A percentile compares a stretch with the other conserved stretches of the same genome.
phyloP scores from a whole-genome alignment of 1,284 basidiomycete species.

The Pholiota adiposa region DNA sequence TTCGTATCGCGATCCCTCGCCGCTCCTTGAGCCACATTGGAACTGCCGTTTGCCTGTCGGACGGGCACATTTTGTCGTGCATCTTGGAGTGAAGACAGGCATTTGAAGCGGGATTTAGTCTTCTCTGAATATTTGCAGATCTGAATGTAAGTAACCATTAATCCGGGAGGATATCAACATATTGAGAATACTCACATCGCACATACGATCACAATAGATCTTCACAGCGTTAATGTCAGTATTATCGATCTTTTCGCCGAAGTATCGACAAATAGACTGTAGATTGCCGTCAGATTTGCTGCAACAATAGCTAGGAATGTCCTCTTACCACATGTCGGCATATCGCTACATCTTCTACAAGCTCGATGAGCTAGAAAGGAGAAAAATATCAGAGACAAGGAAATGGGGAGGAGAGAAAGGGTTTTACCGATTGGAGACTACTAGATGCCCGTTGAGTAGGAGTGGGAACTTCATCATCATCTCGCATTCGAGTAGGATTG shows the following conservation, averaged over 20 bases:
- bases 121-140: constrained; percentile 79
- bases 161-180: neutral
- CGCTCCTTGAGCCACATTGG: neutral
- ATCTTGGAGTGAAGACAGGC: constrained; percentile 51
- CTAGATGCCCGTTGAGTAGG: constrained; percentile 69
- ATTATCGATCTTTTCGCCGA: constrained; percentile 74
- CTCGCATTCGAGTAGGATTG: constrained; percentile 45
- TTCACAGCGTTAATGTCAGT: constrained; percentile 50
- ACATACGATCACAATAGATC: constrained; percentile 78
- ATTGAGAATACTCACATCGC: constrained; percentile 64
- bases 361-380: constrained; percentile 58
- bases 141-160: constrained; percentile 41
- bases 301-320: constrained; percentile 10
- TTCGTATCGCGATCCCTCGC: neutral
- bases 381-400: neutral
- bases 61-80: constrained; percentile 24
- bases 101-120: constrained; percentile 46
- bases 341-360: constrained; percentile 62
- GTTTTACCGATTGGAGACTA: constrained; percentile 67
- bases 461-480: constrained; percentile 50
- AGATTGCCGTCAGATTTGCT: neutral
- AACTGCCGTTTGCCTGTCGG: neutral
- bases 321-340: constrained; percentile 83
- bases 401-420: neutral
- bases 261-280: constrained; percentile 81